Base-by-base conservation (phyloP, 768 basidiomycete species). In the Lactarius indigo region DNA sequence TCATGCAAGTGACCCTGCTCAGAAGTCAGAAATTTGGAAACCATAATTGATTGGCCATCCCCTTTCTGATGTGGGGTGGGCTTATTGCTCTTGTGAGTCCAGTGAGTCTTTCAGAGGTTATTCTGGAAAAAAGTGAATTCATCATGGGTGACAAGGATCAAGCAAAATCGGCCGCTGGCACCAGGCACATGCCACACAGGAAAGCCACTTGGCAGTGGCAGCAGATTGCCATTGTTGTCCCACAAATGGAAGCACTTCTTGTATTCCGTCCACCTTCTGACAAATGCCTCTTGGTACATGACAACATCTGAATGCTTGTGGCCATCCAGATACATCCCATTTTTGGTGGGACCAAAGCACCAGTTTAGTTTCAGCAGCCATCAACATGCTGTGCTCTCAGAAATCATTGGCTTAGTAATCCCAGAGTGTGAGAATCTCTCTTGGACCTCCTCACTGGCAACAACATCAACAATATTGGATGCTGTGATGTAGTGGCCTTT, bases 161-260 rank as follows among this genome's bases (percentile, higher is more conserved):
- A n/a, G 44, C 9, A 4, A n/a, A 47, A 47, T 9, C n/a, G 1
- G 44, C 44, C 44, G 4, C 9, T 18, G n/a, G n/a, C 31, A 31
- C 31, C 5, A 8, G 31, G 31, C 31, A 31, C 31, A 31, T 31
- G 31, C 31, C 31, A 9, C 15, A 47, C 10, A 23, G 44, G 44
- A n/a, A 47, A 47, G 5, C 10, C 44, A 3, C 23, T n/a, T 47
- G 44, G 44, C 8, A 23, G 44, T n/a, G 44, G 44, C 3, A 47
- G 44, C 5, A 12, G 10, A 10, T 23, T n/a, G 7, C 44, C 44
- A n/a, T 47, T 57, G 63, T 33, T 55, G 54, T 39, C 44, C n/a
- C n/a, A 47, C n/a, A 47, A 47, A 9, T 47, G n/a, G n/a, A 47
- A 47, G 63, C 47, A 8, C 70, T 58, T 33, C 69, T 47, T 5